A percentile compares a stretch with the other conserved stretches of the same genome.
These are phyloP conservation scores for Lophiostoma macrostomum DNA, from an alignment of 495 filamentous ascomycete species.

Conservation along the genomic window DNA sequence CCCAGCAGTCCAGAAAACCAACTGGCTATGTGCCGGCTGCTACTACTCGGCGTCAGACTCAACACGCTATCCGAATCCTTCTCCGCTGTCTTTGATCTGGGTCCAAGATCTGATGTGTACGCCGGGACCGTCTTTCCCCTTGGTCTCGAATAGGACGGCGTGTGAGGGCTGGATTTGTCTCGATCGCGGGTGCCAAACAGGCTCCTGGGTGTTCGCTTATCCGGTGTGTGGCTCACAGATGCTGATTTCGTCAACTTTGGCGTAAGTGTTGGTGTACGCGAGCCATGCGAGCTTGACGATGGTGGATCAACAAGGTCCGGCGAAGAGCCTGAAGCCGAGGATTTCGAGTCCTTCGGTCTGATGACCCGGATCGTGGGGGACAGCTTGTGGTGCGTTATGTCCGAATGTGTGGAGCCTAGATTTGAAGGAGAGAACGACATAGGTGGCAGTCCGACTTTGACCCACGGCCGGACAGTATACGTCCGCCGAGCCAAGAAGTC, in stretches of 20 bases:
- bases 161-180: slow-evolving; percentile 4
- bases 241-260: not conserved
- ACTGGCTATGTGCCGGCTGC: slow-evolving; percentile 13
- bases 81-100: not conserved
- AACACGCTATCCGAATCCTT: slow-evolving; percentile 12
- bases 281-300: too few relatives aligned
- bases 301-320: too few relatives aligned
- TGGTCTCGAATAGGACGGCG: slow-evolving; percentile 5
- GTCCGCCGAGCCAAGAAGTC: slow-evolving; percentile 4
- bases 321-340: too few relatives aligned
- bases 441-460: slow-evolving; percentile 6
- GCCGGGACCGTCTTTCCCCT: slow-evolving; percentile 15
- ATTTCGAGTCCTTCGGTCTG: too few relatives aligned
- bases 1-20: slow-evolving; percentile 30
- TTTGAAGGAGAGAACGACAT: not conserved
- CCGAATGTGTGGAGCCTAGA: not conserved
- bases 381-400: not conserved
- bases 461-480: slow-evolving; percentile 24
- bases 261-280: not conserved
- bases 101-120: not conserved
- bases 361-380: slow-evolving; percentile 3
- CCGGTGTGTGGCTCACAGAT: not conserved
- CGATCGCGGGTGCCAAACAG: slow-evolving; percentile 4
- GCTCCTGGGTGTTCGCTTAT: too few relatives aligned
- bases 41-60: slow-evolving; percentile 11